Percentiles rank a stretch among this genome's conserved stretches.
phyloP scores from a whole-genome alignment of 495 filamentous ascomycete genomes.

The Talaromyces nanjingensis region DNA sequence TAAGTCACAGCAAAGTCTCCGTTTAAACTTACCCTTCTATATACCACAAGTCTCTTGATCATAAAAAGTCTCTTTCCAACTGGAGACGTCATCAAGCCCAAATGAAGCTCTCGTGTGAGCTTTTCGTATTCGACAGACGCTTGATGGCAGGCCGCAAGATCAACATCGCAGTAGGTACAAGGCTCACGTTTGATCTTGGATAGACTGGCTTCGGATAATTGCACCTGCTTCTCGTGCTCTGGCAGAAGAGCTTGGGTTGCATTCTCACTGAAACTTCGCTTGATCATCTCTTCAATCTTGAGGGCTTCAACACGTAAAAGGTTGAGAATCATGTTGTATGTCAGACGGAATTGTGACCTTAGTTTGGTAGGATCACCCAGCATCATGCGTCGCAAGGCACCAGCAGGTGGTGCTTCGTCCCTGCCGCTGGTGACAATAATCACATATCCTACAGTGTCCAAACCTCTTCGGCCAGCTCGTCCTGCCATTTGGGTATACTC shows the following conservation, averaged over 20 bases:
- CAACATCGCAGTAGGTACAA: constrained; percentile 74
- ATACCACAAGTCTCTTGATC: constrained; percentile 66
- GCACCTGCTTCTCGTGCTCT: constrained; percentile 89
- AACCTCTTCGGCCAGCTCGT: constrained; percentile 83
- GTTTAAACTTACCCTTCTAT: constrained; percentile 43
- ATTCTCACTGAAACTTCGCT: constrained; percentile 97
- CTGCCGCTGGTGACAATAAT: constrained; percentile 80
- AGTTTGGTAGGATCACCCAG: constrained; percentile 93
- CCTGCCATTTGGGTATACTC: constrained; percentile 99
- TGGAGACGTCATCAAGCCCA: constrained; percentile 62
- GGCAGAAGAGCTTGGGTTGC: constrained; percentile 94
- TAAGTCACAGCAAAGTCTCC: neutral
- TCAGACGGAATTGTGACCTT: constrained; percentile 90
- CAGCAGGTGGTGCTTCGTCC: constrained; percentile 82
- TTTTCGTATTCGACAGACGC: constrained; percentile 70
- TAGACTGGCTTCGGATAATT: constrained; percentile 85
- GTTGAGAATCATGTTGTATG: constrained; percentile 99
- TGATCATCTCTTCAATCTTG: constrained; percentile 99
- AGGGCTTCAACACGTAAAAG: constrained; percentile 90
- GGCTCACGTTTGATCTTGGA: constrained; percentile 81
- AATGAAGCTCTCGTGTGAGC: constrained; percentile 66
- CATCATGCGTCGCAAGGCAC: constrained; percentile 82
- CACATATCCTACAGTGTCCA: constrained; percentile 87
- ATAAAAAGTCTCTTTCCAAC: constrained; percentile 74
- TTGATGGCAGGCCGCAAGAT: constrained; percentile 71